Conservation (phyloP, 2,329 filamentous ascomycete genomes). For the Colletotrichum cereale region DNA sequence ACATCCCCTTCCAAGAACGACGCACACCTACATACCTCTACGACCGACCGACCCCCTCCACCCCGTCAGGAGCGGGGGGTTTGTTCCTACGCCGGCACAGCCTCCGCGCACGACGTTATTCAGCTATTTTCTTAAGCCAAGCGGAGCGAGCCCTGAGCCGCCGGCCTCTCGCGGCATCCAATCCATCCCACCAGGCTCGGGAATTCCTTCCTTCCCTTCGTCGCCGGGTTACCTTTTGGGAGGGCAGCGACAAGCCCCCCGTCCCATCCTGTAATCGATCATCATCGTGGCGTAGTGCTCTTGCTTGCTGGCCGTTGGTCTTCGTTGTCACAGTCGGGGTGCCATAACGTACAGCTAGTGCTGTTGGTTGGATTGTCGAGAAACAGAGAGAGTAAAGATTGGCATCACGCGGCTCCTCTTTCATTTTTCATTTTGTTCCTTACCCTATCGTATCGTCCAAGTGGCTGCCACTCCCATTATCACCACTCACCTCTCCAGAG, state of each 20-base stretch:
- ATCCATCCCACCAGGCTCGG: not conserved
- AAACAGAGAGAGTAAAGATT: constrained; percentile 1
- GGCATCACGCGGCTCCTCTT: constrained; percentile 20
- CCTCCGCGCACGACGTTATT: constrained; percentile 17
- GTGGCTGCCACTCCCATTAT: not conserved
- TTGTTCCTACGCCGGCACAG: constrained; percentile 28
- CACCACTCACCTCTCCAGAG: not conserved
- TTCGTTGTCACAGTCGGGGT: constrained; percentile 9
- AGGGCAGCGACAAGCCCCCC: not conserved
- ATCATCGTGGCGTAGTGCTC: not conserved
- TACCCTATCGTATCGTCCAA: constrained; percentile 7
- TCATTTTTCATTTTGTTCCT: not conserved
- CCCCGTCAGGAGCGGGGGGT: constrained; percentile 27
- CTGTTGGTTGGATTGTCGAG: constrained; percentile 2
- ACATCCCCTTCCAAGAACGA: constrained; percentile 8
- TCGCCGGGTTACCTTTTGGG: constrained; percentile 11
- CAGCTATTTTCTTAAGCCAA: constrained; percentile 22
- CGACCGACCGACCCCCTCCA: constrained; percentile 18
- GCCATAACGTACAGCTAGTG: constrained; percentile 7
- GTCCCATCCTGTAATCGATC: not conserved
- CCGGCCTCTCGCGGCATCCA: constrained; percentile 8
- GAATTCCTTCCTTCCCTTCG: not conserved
- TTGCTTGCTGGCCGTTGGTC: not conserved
- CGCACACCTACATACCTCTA: constrained; percentile 1
- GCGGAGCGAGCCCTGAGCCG: not conserved